Conservation (phyloP, 2,329 filamentous ascomycete genomes). For the Phoma herbarum region DNA sequence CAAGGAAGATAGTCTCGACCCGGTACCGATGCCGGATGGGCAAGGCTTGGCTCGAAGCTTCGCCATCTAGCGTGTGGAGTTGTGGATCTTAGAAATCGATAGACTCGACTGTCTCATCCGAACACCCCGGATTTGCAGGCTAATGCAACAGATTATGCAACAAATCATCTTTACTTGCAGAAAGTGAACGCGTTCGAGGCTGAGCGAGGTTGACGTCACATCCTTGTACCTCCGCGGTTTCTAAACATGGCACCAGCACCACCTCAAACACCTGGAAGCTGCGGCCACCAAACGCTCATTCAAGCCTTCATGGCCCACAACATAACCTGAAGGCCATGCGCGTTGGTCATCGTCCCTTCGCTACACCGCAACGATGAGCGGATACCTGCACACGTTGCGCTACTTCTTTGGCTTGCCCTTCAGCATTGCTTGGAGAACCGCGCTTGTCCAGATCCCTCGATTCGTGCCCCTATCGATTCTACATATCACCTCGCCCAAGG, state of each 20-base stretch:
- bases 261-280: constrained; percentile 19
- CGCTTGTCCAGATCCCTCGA: constrained; percentile 49
- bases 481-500: constrained; percentile 51
- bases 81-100: constrained; percentile 8
- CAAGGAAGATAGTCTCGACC: background rate
- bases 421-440: constrained; percentile 49
- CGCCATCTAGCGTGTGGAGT: constrained; percentile 7
- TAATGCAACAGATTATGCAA: background rate
- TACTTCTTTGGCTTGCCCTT: constrained; percentile 52
- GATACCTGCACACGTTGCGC: constrained; percentile 40
- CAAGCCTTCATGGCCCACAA: constrained; percentile 2
- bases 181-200: background rate
- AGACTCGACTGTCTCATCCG: constrained; percentile 14
- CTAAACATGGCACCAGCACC: constrained; percentile 16
- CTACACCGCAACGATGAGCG: constrained; percentile 38
- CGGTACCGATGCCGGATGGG: background rate
- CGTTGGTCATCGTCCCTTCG: background rate
- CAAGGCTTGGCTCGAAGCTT: constrained; percentile 18
- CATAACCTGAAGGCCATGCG: constrained; percentile 11
- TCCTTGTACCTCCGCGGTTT: constrained; percentile 5
- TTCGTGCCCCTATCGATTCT: constrained; percentile 50
- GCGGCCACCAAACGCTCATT: constrained; percentile 12
- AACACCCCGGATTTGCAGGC: constrained; percentile 11
- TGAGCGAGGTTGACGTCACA: constrained; percentile 16
- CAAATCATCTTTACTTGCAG: background rate